A percentile compares a stretch with the other conserved stretches of the same genome.
Conservation (phyloP, 805 yeast genomes). For the Myxozyma mucilagina region DNA sequence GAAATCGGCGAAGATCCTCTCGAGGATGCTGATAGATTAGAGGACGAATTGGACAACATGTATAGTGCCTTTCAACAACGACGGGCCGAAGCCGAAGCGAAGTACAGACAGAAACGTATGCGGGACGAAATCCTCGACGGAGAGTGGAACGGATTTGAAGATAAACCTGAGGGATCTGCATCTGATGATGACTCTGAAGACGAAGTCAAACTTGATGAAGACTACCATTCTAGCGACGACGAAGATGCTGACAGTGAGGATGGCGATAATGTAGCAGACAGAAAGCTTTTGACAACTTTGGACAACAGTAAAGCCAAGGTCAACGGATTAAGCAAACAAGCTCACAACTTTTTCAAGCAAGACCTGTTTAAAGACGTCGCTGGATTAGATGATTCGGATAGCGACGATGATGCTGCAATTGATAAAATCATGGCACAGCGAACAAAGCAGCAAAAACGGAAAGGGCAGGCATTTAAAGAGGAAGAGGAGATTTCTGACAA, state of each 20-base stretch:
- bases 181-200: constrained; percentile 38
- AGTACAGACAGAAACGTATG: constrained; percentile 52
- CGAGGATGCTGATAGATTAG: constrained; percentile 54
- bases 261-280: constrained; percentile 28
- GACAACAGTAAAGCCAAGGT: constrained; percentile 32
- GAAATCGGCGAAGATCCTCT: constrained; percentile 35
- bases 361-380: constrained; percentile 40
- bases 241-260: constrained; percentile 36
- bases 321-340: constrained; percentile 40
- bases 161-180: constrained; percentile 20
- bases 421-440: constrained; percentile 10
- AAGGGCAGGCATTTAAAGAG: neutral
- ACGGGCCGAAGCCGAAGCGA: constrained; percentile 47
- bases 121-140: constrained; percentile 52
- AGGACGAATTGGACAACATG: constrained; percentile 80
- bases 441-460: constrained; percentile 13
- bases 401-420: constrained; percentile 34
- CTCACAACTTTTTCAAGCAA: constrained; percentile 44
- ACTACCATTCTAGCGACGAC: constrained; percentile 35
- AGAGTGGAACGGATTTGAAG: constrained; percentile 51
- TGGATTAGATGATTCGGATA: constrained; percentile 34
- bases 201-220: constrained; percentile 38
- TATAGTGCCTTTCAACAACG: constrained; percentile 55
- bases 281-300: constrained; percentile 27
- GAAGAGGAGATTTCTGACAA: constrained; percentile 15